Evolutionary conservation across 352 stramenopile genomes (phyloP).

Genomic region (Lagenidium giganteum): DNA sequence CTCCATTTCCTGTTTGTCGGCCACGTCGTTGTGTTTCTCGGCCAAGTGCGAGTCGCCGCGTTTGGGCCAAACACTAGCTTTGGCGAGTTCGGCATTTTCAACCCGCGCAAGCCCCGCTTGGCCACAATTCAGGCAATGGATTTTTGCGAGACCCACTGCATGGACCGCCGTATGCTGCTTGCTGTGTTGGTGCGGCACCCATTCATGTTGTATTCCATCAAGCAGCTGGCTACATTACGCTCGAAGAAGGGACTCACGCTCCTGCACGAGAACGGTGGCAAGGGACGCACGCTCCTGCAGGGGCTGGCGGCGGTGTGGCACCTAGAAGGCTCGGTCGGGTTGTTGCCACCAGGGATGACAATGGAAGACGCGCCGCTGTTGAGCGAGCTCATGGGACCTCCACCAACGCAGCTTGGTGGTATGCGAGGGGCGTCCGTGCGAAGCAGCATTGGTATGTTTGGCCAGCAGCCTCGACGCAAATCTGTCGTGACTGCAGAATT

Average conservation of each 20-base stretch:
- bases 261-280: slow-evolving; percentile 47
- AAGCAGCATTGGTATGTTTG: background rate
- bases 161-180: slow-evolving; percentile 45
- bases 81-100: slow-evolving; percentile 78
- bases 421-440: slow-evolving; percentile 2
- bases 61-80: slow-evolving; percentile 73
- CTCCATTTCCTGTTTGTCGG: slow-evolving; percentile 82
- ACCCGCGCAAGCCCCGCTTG: slow-evolving; percentile 53
- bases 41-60: slow-evolving; percentile 50
- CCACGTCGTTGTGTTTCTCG: slow-evolving; percentile 67
- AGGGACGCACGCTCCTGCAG: slow-evolving; percentile 57
- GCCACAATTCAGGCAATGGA: slow-evolving; percentile 75
- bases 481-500: slow-evolving; percentile 1
- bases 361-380: slow-evolving; percentile 33
- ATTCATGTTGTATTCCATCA: slow-evolving; percentile 54
- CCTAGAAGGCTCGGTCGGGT: slow-evolving; percentile 35
- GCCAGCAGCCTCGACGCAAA: too few species aligned
- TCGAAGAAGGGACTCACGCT: slow-evolving; percentile 54
- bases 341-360: slow-evolving; percentile 29
- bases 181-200: slow-evolving; percentile 41
- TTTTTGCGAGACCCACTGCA: slow-evolving; percentile 75
- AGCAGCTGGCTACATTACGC: slow-evolving; percentile 38
- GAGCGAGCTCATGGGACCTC: slow-evolving; percentile 31
- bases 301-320: slow-evolving; percentile 59
- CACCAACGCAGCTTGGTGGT: too few species aligned